phyloP scores from a whole-genome alignment of 2,329 filamentous ascomycete genomes.

The Coniochaeta prunicola region DNA sequence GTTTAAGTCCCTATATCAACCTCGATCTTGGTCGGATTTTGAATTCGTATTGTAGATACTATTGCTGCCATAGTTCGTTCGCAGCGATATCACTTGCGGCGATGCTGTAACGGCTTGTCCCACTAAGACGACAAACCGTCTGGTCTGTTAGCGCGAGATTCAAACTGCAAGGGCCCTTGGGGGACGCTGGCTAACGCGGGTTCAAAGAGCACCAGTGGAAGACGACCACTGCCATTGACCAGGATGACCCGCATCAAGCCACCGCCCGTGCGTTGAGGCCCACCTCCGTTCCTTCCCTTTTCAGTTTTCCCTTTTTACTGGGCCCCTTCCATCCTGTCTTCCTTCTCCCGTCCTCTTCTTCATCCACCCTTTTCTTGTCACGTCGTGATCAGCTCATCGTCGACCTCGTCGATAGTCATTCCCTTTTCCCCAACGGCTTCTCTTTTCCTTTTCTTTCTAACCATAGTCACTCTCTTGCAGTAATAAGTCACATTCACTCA shows the following conservation, averaged over 20 bases:
- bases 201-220: neutral
- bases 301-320: slow-evolving; percentile 1
- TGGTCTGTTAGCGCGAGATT: neutral
- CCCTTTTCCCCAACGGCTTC: slow-evolving; percentile 11
- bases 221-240: neutral
- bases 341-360: slow-evolving; percentile 17
- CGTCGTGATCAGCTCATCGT: slow-evolving; percentile 12
- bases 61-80: neutral
- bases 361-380: too few species aligned
- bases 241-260: neutral
- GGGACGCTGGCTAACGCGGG: neutral
- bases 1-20: too few species aligned
- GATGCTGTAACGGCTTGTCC: neutral
- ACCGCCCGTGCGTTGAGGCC: neutral
- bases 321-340: neutral
- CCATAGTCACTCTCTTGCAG: slow-evolving; percentile 44
- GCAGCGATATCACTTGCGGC: neutral
- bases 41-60: neutral
- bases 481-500: slow-evolving; percentile 23
- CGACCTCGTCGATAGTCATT: slow-evolving; percentile 16
- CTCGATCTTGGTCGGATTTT: too few species aligned
- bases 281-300: slow-evolving; percentile 2
- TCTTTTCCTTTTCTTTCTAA: slow-evolving; percentile 34
- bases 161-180: neutral
- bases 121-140: neutral